These are phyloP conservation scores for Margaritispora aquatica DNA, from an alignment of 495 filamentous ascomycete species.

Conservation along the genomic window DNA sequence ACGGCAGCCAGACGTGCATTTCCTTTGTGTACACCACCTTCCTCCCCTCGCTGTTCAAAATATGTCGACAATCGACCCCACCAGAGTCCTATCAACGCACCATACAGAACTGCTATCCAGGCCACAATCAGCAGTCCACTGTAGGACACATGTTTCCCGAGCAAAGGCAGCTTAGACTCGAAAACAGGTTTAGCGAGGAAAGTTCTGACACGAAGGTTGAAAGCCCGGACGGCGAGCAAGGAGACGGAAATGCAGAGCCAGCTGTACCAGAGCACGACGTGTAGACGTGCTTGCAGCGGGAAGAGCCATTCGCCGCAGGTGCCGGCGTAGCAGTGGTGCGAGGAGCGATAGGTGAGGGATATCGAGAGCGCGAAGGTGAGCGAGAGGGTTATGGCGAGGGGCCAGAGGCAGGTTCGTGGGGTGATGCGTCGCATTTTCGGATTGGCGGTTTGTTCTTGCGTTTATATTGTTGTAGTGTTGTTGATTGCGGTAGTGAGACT, in stretches of 20 bases:
- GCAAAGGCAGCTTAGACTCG: constrained; percentile 18
- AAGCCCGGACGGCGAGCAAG: constrained; percentile 25
- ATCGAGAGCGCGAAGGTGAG: constrained; percentile 28
- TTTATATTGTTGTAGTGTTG: too few relatives aligned
- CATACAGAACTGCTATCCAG: constrained; percentile 27
- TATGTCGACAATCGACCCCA: constrained; percentile 25
- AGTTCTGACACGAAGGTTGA: constrained; percentile 24
- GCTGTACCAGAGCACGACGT: constrained; percentile 29
- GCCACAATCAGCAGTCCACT: constrained; percentile 21
- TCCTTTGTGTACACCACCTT: constrained; percentile 17
- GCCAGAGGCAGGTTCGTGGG: constrained; percentile 31
- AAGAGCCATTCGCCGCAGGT: constrained; percentile 30
- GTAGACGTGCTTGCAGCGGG: constrained; percentile 29
- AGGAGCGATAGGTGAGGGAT: constrained; percentile 28
- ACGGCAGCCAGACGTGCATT: constrained; percentile 24
- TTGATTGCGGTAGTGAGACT: too few relatives aligned
- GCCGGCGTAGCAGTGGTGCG: constrained; percentile 30
- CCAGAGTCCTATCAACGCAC: constrained; percentile 25
- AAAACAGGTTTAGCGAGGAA: constrained; percentile 16
- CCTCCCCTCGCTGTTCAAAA: constrained; percentile 16
- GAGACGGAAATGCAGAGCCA: constrained; percentile 28
- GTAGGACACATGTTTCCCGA: constrained; percentile 23
- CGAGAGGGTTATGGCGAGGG: constrained; percentile 24
- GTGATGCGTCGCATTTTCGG: constrained; percentile 17
- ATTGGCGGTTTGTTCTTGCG: neutral